Evolutionary conservation across 345 rosid species (phyloP).

Genomic region (Salix caprea): DNA sequence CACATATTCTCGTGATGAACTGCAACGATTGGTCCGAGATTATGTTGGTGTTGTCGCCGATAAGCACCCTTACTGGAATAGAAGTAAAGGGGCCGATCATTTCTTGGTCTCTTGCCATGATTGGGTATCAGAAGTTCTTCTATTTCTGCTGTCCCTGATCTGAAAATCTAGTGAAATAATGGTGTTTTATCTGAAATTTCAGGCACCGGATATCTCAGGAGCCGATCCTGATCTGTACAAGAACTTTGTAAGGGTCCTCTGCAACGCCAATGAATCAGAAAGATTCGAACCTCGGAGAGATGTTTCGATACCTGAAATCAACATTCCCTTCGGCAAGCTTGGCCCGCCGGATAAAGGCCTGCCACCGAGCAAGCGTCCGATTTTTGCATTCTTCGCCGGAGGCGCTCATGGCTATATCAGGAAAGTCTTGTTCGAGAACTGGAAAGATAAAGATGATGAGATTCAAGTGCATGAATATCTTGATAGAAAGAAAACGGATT

Average conservation of each 20-base stretch:
- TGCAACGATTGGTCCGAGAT: constrained; percentile 36
- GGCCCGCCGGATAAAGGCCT: constrained; percentile 7
- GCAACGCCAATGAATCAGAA: constrained; percentile 76
- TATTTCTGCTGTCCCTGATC: background rate
- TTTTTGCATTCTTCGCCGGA: constrained; percentile 64
- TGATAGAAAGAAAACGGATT: constrained; percentile 24
- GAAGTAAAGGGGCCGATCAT: constrained; percentile 60
- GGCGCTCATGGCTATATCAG: constrained; percentile 62
- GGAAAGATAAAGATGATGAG: constrained; percentile 61
- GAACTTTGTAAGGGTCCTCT: constrained; percentile 58
- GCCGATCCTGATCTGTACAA: constrained; percentile 43
- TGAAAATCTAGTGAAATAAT: background rate
- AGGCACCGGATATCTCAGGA: constrained; percentile 66
- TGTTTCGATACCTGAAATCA: constrained; percentile 55
- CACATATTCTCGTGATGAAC: constrained; percentile 26
- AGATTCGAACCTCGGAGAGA: constrained; percentile 60
- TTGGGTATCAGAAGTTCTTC: constrained; percentile 35
- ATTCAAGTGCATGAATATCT: constrained; percentile 52
- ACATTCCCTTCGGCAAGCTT: constrained; percentile 25
- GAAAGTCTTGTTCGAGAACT: constrained; percentile 38
- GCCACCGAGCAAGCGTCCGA: constrained; percentile 33
- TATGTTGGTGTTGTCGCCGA: constrained; percentile 33
- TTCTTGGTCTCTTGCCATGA: constrained; percentile 64
- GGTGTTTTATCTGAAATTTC: background rate
- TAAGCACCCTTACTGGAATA: constrained; percentile 54